These are phyloP conservation scores for Ustilago xerochloae DNA, from an alignment of 1,284 basidiomycete species.

Conservation along the genomic window DNA sequence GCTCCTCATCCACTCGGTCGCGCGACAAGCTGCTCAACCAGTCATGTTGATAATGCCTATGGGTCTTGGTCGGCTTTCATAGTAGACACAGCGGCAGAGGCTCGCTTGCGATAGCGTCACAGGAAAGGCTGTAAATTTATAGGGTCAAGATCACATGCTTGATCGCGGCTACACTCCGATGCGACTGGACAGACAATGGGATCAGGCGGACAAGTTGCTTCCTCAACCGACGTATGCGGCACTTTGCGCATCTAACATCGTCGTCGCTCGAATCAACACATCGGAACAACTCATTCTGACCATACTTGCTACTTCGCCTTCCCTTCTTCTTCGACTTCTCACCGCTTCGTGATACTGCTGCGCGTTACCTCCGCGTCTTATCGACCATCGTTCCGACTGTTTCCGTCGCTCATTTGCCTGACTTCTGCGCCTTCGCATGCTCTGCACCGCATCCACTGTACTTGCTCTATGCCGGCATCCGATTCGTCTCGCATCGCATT, in stretches of 20 bases:
- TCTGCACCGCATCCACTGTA: background rate
- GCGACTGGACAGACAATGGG: background rate
- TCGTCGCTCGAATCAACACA: background rate
- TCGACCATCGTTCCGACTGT: background rate
- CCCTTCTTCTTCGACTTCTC: constrained; percentile 7
- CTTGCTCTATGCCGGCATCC: background rate
- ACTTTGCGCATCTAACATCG: background rate
- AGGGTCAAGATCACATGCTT: too few relatives aligned
- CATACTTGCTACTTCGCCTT: constrained; percentile 27
- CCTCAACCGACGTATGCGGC: background rate
- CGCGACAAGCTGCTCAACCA: too few relatives aligned
- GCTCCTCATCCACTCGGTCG: too few relatives aligned
- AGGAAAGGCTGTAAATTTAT: too few relatives aligned
- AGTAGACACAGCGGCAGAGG: too few relatives aligned
- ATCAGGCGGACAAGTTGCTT: background rate
- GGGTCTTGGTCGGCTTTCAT: too few relatives aligned
- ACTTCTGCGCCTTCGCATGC: background rate
- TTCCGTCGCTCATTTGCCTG: background rate
- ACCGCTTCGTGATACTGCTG: constrained; percentile 6
- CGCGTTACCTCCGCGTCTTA: background rate
- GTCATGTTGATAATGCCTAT: too few relatives aligned
- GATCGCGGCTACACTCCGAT: too few relatives aligned
- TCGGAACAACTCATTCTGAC: constrained; percentile 37
- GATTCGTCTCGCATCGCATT: background rate
- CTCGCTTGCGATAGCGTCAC: too few relatives aligned